Evolutionary conservation across 2,329 filamentous ascomycete genomes (phyloP).

Genomic region (Penicillium decumbens): DNA sequence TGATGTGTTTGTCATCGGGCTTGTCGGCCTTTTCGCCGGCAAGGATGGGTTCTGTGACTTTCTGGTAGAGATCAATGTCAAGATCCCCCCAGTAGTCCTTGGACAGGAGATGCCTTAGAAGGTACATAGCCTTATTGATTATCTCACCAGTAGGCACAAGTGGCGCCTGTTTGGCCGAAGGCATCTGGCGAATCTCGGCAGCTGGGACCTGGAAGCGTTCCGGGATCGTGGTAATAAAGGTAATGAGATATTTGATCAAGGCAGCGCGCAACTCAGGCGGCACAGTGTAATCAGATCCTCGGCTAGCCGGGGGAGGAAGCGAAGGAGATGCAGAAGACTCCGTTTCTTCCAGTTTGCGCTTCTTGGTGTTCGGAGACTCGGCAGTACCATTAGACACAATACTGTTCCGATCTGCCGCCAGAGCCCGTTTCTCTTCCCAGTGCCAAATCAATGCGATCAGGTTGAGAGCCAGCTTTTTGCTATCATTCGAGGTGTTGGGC

Average conservation of each 20-base stretch:
- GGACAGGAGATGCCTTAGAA: conserved; percentile 80
- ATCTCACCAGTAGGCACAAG: conserved; percentile 65
- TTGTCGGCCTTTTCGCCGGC: conserved; percentile 79
- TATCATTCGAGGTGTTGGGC: conserved; percentile 81
- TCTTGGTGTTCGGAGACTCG: conserved; percentile 68
- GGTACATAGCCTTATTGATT: conserved; percentile 74
- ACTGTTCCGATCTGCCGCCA: conserved; percentile 47
- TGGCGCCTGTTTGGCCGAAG: conserved; percentile 45
- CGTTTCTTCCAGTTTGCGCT: conserved; percentile 70
- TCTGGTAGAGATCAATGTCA: conserved; percentile 85
- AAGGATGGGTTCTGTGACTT: conserved; percentile 80
- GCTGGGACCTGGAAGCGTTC: conserved; percentile 78
- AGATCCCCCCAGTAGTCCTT: conserved; percentile 87
- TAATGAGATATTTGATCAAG: conserved; percentile 90
- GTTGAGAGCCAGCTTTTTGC: conserved; percentile 83
- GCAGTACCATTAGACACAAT: conserved; percentile 43
- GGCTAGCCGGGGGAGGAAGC: conserved; percentile 40
- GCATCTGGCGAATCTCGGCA: conserved; percentile 58
- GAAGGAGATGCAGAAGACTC: conserved; percentile 49
- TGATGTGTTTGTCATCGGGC: conserved; percentile 76
- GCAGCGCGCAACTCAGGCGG: conserved; percentile 64
- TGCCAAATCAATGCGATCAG: conserved; percentile 86
- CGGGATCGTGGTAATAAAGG: conserved; percentile 85
- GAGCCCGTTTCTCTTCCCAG: conserved; percentile 83
- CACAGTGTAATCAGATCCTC: conserved; percentile 63